Conservation (phyloP, 2,329 filamentous ascomycete genomes). For the Beauveria asiatica region DNA sequence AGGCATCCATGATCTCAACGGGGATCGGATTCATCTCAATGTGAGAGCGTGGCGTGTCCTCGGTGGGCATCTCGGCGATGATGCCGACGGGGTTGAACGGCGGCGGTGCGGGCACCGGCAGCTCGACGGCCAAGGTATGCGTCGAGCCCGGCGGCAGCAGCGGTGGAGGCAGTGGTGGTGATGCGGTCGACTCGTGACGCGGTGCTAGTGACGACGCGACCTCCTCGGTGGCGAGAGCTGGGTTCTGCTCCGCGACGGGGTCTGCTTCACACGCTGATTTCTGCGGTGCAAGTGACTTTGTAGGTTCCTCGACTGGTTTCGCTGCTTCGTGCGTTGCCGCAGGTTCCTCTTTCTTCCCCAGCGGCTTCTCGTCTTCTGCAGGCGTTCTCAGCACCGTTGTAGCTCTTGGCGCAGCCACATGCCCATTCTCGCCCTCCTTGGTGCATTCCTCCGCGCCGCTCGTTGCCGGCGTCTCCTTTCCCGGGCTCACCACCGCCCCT, state of each 20-base stretch:
- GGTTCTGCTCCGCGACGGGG: not conserved
- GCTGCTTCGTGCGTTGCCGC: not conserved
- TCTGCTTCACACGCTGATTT: not conserved
- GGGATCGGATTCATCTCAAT: conserved; percentile 36
- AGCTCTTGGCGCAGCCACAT: not conserved
- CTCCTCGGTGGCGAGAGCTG: too few species aligned
- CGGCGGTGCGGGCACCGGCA: conserved; percentile 11
- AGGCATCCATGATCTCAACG: conserved; percentile 35
- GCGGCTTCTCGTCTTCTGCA: too few species aligned
- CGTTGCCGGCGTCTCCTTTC: not conserved
- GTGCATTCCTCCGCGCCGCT: not conserved
- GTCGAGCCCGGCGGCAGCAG: not conserved
- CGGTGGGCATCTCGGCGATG: conserved; percentile 40
- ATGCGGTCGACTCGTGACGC: not conserved
- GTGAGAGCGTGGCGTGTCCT: conserved; percentile 30
- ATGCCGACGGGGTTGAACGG: conserved; percentile 33
- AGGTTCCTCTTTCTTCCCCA: not conserved
- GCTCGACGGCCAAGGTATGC: conserved; percentile 8
- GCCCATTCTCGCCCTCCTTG: not conserved
- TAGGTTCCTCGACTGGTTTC: too few species aligned
- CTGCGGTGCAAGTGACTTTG: not conserved
- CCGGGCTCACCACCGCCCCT: conserved; percentile 20
- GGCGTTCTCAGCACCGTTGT: too few species aligned
- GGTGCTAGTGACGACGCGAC: not conserved
- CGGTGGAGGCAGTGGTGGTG: not conserved